phyloP scores from a whole-genome alignment of 2,329 filamentous ascomycete genomes.

The Cladosporium halotolerans region DNA sequence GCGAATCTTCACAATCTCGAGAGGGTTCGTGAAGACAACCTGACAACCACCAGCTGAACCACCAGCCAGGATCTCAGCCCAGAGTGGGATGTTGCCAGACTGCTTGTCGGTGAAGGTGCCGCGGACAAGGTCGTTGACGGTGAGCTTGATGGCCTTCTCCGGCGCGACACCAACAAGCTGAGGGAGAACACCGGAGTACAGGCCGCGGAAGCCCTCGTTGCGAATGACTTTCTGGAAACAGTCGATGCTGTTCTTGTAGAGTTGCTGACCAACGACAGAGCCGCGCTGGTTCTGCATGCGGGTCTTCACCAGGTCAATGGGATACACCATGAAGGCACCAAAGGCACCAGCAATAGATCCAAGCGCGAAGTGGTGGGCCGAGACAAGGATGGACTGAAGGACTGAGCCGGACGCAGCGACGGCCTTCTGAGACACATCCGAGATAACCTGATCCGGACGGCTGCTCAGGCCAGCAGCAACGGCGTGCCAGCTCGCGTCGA shows the following conservation, averaged over 20 bases:
- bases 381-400: conserved; percentile 63
- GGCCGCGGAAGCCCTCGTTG: conserved; percentile 81
- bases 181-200: conserved; percentile 92
- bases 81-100: conserved; percentile 63
- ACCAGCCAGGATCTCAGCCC: conserved; percentile 77
- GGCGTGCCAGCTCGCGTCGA: conserved; percentile 85
- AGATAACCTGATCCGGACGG: conserved; percentile 45
- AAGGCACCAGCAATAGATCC: conserved; percentile 91
- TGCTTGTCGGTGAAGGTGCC: conserved; percentile 66
- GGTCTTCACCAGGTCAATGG: conserved; percentile 97
- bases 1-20: conserved; percentile 99
- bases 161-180: conserved; percentile 97
- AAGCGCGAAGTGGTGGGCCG: conserved; percentile 81
- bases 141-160: conserved; percentile 98
- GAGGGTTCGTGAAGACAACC: conserved; percentile 95
- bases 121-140: conserved; percentile 90
- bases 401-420: conserved; percentile 52
- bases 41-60: conserved; percentile 87
- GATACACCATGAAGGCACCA: conserved; percentile 98
- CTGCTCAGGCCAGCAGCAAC: conserved; percentile 38
- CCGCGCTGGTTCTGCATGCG: conserved; percentile 95
- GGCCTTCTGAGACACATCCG: conserved; percentile 45
- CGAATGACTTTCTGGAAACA: conserved; percentile 88
- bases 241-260: conserved; percentile 97
- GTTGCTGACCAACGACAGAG: conserved; percentile 70